Conservation (phyloP, 2,329 filamentous ascomycete genomes). For the Colletotrichum paranaense region DNA sequence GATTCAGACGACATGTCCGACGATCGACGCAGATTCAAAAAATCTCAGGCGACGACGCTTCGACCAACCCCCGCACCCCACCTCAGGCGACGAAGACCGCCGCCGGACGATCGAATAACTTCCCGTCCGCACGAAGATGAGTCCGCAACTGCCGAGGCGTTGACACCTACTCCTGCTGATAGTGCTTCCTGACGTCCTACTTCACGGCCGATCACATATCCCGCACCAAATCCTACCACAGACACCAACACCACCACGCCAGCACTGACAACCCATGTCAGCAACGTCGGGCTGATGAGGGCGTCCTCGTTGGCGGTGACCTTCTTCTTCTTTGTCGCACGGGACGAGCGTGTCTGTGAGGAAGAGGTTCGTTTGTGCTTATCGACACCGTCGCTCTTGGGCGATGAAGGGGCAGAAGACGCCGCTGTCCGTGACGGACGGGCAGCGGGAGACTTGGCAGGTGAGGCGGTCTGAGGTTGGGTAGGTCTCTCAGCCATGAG, state of each 20-base stretch:
- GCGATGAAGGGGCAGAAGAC: slow-evolving; percentile 36
- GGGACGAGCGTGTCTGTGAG: slow-evolving; percentile 45
- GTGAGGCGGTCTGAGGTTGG: slow-evolving; percentile 35
- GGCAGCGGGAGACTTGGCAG: slow-evolving; percentile 42
- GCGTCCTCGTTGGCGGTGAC: slow-evolving; percentile 51
- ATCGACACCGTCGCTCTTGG: slow-evolving; percentile 45
- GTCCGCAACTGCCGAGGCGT: slow-evolving; percentile 54
- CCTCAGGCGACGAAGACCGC: slow-evolving; percentile 63
- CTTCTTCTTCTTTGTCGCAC: slow-evolving; percentile 71
- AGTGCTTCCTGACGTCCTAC: slow-evolving; percentile 71
- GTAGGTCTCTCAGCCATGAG: slow-evolving; percentile 54
- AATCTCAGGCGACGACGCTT: slow-evolving; percentile 58
- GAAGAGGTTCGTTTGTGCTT: slow-evolving; percentile 61
- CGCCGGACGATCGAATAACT: slow-evolving; percentile 62
- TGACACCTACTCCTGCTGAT: slow-evolving; percentile 54
- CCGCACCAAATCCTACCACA: slow-evolving; percentile 76
- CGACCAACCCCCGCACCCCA: slow-evolving; percentile 64
- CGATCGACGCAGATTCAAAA: slow-evolving; percentile 11
- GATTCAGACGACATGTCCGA: slow-evolving; percentile 21
- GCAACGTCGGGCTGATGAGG: slow-evolving; percentile 67
- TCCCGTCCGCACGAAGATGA: slow-evolving; percentile 63
- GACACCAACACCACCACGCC: slow-evolving; percentile 76
- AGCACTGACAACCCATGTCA: slow-evolving; percentile 74
- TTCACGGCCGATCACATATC: slow-evolving; percentile 75
- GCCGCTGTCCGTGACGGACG: slow-evolving; percentile 40